A percentile compares a stretch with the other conserved stretches of the same genome.
These are phyloP conservation scores for Aureobasidium namibiae DNA, from an alignment of 2,329 filamentous ascomycete species.

Conservation along the genomic window DNA sequence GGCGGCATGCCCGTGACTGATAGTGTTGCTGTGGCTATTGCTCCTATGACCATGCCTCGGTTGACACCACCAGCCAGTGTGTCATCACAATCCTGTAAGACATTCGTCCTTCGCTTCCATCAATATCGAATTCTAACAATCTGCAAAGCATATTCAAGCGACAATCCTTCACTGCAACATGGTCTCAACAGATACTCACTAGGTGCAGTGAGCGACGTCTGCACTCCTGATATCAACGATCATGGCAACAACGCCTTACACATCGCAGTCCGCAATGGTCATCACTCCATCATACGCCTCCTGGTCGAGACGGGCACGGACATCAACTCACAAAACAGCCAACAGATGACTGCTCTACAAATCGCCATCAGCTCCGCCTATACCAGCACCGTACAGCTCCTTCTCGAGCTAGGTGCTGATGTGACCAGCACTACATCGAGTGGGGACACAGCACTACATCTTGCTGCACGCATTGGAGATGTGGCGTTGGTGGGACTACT, in stretches of 20 bases:
- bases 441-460: background rate
- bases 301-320: background rate
- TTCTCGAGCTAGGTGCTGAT: background rate
- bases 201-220: background rate
- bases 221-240: background rate
- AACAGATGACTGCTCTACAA: background rate
- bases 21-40: background rate
- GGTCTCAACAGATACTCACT: background rate
- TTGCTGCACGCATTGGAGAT: background rate
- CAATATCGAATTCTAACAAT: background rate
- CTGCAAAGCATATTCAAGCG: too few relatives aligned
- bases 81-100: background rate
- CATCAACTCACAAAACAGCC: background rate
- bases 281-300: background rate
- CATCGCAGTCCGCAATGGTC: background rate
- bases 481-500: background rate
- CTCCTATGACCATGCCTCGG: background rate
- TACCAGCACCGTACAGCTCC: background rate
- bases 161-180: background rate
- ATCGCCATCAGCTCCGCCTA: background rate
- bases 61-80: background rate
- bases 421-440: background rate
- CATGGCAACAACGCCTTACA: background rate
- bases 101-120: background rate
- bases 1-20: background rate